Base-by-base conservation (phyloP, 78 protist genomes). In the Tieghemostelium lacteum region DNA sequence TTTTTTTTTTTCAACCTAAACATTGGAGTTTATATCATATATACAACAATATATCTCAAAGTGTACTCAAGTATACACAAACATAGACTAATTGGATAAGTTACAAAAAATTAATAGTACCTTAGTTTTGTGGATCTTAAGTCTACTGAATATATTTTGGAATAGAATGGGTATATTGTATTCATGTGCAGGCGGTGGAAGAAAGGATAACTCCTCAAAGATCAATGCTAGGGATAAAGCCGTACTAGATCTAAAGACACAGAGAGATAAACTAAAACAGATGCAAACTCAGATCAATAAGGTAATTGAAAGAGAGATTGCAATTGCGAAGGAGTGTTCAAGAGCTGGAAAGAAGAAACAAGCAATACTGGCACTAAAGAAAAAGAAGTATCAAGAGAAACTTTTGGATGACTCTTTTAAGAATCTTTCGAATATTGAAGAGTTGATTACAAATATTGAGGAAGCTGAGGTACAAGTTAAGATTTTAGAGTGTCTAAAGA, bases 401-500 rank as follows among this genome's bases (percentile, higher is more conserved):
- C 24, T 92, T 22, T 22, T 96, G 17, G 93, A 63, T 6, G 80
- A 77, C 5, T 69, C 93, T 29, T 85, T 92, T n/a, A 40, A 50
- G 26, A 92, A 87, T 50, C 62, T 88, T 7, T 19, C 6, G 19
- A 96, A 88, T 49, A 36, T 96, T 24, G 88, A 94, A 29, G 95
- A 96, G 42, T 72, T 93, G 93, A 80, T 93, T 39, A 31, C 88
- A 36, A 50, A 36, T 42, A 64, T 96, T n/a, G 98, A 96, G 50
- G 92, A 88, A 24, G 93, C 96, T 14, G 58, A 57, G 17, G 31
- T 92, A 17, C 91, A 96, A 55, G 58, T 45, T 33, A 63, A 94
- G 74, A 96, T 96, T 28, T 45, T 93, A 12, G 95, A 73, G 14
- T 39, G 73, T 3, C 70, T 96, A n/a, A 86, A 87, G 55, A 33